A percentile compares a stretch with the other conserved stretches of the same genome.
Conservation (phyloP, 345 rosid species). For the Lumnitzera littorea region DNA sequence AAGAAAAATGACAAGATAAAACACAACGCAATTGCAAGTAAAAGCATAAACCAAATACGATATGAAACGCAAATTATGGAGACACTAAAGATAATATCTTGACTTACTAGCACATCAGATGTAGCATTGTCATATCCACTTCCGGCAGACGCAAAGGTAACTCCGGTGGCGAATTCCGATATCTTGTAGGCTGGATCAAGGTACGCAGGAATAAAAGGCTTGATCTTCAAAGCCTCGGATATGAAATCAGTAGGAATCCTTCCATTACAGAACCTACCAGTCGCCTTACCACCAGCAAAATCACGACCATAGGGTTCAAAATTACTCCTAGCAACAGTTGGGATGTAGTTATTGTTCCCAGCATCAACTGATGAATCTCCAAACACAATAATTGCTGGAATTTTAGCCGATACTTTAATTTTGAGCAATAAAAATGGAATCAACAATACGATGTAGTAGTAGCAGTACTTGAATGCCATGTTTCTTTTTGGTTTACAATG, state of each 20-base stretch:
- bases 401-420: constrained; percentile 18
- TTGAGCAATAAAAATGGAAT: constrained; percentile 1
- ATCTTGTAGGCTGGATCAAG: constrained; percentile 43
- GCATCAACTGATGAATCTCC: constrained; percentile 65
- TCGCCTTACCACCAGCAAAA: constrained; percentile 35
- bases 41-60: background rate
- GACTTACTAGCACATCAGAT: constrained; percentile 45
- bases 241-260: constrained; percentile 46
- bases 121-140: constrained; percentile 59
- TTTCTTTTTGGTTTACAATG: background rate
- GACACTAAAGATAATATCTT: background rate
- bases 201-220: constrained; percentile 46
- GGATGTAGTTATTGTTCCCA: constrained; percentile 51
- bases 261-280: constrained; percentile 65
- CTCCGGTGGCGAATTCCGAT: constrained; percentile 54
- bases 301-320: constrained; percentile 62
- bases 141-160: constrained; percentile 58
- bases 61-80: no score
- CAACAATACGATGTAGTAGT: constrained; percentile 1
- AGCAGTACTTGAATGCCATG: background rate
- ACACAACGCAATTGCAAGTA: background rate
- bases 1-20: no score
- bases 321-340: constrained; percentile 44
- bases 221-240: constrained; percentile 49
- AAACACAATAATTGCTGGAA: constrained; percentile 54